Percentiles rank a stretch among this genome's conserved stretches.
phyloP scores from a whole-genome alignment of 352 stramenopile genomes.

The Lagenidium giganteum region DNA sequence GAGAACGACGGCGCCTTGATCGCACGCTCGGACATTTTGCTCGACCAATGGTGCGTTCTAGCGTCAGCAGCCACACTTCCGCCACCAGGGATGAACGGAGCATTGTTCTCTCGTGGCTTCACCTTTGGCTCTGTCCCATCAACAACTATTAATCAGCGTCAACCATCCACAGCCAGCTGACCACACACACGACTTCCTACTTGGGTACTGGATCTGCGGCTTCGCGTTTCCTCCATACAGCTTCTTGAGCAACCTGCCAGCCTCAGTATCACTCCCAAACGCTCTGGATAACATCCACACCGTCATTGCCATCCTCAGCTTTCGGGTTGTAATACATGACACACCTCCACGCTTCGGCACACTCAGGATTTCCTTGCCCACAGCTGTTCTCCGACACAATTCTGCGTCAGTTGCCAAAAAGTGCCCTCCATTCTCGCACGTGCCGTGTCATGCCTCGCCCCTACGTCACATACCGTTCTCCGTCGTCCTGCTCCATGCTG shows the following conservation, averaged over 20 bases:
- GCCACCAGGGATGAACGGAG: constrained; percentile 69
- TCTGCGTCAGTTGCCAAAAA: too few relatives aligned
- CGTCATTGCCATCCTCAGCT: background rate
- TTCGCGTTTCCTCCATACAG: constrained; percentile 66
- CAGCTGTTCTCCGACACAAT: too few relatives aligned
- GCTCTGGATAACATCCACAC: constrained; percentile 20
- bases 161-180: background rate
- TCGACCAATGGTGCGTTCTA: constrained; percentile 36
- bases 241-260: constrained; percentile 65
- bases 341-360: constrained; percentile 36
- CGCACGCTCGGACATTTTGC: constrained; percentile 56
- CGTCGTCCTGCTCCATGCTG: too few relatives aligned
- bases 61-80: constrained; percentile 30
- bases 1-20: constrained; percentile 42
- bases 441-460: too few relatives aligned
- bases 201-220: constrained; percentile 66
- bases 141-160: background rate
- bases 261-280: constrained; percentile 74
- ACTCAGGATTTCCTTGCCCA: too few relatives aligned
- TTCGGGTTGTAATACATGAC: constrained; percentile 1
- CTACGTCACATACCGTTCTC: too few relatives aligned
- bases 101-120: constrained; percentile 24
- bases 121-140: constrained; percentile 40
- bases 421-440: too few relatives aligned
- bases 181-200: constrained; percentile 20